Conservation (phyloP, 176 grass and related monocot species). For the sorghum (Sorghum bicolor) region DNA sequence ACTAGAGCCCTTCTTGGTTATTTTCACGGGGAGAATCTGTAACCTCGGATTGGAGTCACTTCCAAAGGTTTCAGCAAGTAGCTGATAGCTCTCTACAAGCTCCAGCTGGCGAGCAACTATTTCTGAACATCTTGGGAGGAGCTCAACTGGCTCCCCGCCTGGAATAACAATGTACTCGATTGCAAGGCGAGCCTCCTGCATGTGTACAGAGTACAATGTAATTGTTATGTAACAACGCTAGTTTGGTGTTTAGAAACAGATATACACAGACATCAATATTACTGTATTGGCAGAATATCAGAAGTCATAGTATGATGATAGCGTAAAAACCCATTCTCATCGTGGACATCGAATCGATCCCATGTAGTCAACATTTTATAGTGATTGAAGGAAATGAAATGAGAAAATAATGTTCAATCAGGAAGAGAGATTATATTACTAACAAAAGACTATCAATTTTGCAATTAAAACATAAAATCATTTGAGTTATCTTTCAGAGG, state of each 20-base stretch:
- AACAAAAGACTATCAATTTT: not conserved
- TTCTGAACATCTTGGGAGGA: constrained; percentile 94
- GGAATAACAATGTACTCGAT: constrained; percentile 99
- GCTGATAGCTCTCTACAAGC: constrained; percentile 96
- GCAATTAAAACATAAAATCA: not conserved
- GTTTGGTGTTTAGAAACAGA: constrained; percentile 3
- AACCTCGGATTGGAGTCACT: constrained; percentile 83
- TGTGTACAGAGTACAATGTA: not conserved
- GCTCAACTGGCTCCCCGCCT: constrained; percentile 82
- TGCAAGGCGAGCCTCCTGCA: constrained; percentile 80
- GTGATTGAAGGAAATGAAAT: not conserved
- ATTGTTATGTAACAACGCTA: constrained; percentile 5
- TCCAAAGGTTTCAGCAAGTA: constrained; percentile 83
- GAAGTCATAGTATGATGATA: not conserved
- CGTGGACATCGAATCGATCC: not conserved
- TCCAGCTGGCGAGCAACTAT: constrained; percentile 92
- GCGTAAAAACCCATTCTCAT: not conserved
- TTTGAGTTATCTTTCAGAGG: not conserved
- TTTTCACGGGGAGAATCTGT: constrained; percentile 93
- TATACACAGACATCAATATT: not conserved
- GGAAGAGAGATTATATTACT: not conserved
- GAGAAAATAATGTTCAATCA: not conserved
- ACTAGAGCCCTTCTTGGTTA: constrained; percentile 53
- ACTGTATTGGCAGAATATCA: not conserved
- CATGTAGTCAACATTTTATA: not conserved